phyloP scores from a whole-genome alignment of 208 protist genomes.

The Acanthamoeba healyi region DNA sequence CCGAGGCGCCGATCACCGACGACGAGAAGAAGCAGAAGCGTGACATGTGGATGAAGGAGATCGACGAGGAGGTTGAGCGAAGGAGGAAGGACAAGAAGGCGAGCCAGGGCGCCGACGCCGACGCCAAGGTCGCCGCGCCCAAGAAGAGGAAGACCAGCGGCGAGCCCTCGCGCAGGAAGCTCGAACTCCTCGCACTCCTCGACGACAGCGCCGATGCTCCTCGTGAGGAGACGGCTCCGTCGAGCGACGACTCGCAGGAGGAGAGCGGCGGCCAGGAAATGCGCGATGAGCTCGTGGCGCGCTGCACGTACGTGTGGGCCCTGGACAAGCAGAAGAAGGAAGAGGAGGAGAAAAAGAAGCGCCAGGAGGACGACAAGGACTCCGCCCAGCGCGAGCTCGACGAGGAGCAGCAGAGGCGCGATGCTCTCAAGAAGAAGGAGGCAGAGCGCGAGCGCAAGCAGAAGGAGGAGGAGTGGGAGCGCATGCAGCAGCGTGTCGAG shows the following conservation, averaged over 20 bases:
- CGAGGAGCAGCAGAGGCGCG: neutral
- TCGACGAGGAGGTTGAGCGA: constrained; percentile 42
- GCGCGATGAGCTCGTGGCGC: neutral
- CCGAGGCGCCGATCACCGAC: neutral
- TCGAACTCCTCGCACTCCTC: neutral
- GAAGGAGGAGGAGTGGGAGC: constrained; percentile 15
- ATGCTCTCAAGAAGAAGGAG: neutral
- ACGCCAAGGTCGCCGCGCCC: neutral
- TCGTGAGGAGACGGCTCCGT: neutral
- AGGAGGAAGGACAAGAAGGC: neutral
- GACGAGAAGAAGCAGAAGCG: neutral
- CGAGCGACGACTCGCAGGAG: neutral
- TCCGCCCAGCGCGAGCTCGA: neutral
- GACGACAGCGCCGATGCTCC: neutral
- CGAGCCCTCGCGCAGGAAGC: constrained; percentile 18
- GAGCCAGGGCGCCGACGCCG: neutral
- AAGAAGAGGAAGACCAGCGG: neutral
- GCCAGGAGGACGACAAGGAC: neutral
- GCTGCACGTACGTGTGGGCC: constrained; percentile 17
- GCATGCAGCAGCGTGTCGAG: constrained; percentile 34
- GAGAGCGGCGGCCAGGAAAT: neutral
- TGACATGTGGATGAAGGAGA: constrained; percentile 54
- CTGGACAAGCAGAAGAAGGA: constrained; percentile 50
- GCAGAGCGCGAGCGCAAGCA: constrained; percentile 2
- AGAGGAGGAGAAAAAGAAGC: constrained; percentile 27